Conservation (phyloP, 768 basidiomycete genomes). For the Ramaria sp. region DNA sequence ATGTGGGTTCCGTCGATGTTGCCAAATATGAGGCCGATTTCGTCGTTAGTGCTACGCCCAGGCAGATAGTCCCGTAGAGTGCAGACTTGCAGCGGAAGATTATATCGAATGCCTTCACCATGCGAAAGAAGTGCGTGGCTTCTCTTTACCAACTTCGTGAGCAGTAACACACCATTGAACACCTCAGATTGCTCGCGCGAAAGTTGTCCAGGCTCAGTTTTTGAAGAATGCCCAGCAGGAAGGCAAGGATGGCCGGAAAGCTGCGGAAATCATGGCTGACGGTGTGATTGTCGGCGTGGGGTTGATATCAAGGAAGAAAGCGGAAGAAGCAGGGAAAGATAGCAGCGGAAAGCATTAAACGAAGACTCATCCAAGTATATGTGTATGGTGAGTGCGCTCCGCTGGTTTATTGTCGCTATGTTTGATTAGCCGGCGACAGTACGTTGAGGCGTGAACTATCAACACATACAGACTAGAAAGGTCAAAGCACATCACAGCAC, state of each 20-base stretch:
- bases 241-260: constrained; percentile 60
- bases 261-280: constrained; percentile 59
- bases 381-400: not conserved
- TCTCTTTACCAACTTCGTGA: not conserved
- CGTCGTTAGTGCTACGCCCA: constrained; percentile 67
- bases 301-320: constrained; percentile 49
- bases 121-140: constrained; percentile 64
- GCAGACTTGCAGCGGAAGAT: constrained; percentile 64
- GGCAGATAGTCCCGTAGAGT: constrained; percentile 65
- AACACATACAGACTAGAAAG: too few species aligned
- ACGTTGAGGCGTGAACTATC: too few species aligned
- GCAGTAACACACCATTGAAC: not conserved
- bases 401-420: too few species aligned
- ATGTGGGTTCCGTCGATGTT: not conserved
- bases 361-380: not conserved
- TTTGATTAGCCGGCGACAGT: too few species aligned
- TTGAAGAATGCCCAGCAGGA: constrained; percentile 54
- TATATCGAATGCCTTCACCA: constrained; percentile 90
- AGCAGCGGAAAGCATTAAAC: not conserved
- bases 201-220: constrained; percentile 61
- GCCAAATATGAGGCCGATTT: not conserved
- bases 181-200: constrained; percentile 50
- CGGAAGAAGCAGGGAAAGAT: constrained; percentile 5
- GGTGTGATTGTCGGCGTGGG: constrained; percentile 70
- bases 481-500: too few species aligned